Conservation (phyloP, 1,139 yeast genomes). For the Yamadazyma jaroonii region DNA sequence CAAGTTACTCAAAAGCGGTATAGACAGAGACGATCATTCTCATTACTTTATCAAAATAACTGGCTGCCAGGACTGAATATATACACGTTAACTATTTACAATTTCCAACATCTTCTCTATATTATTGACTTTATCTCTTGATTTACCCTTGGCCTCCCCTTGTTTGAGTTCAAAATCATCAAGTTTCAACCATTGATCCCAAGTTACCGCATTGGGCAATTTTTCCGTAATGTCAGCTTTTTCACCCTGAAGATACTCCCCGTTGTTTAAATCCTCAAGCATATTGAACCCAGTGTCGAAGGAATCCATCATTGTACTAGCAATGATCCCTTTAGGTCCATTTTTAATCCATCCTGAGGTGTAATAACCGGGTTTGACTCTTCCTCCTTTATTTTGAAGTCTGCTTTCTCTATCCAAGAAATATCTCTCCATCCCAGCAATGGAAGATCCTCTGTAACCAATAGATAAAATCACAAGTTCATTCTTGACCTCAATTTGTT, state of each 20-base stretch:
- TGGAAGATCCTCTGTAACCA: conserved; percentile 74
- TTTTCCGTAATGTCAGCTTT: conserved; percentile 16
- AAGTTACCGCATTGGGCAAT: conserved; percentile 37
- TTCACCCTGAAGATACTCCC: conserved; percentile 23
- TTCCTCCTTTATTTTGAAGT: conserved; percentile 61
- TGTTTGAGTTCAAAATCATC: conserved; percentile 49
- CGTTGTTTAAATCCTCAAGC: conserved; percentile 47
- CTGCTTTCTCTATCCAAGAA: conserved; percentile 54
- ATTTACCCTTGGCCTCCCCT: conserved; percentile 50
- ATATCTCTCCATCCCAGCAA: conserved; percentile 54
- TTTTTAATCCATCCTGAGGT: conserved; percentile 91
- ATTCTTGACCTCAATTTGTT: conserved; percentile 32
- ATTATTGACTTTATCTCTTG: conserved; percentile 55
- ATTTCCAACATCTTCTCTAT: conserved; percentile 49
- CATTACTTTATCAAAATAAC: conserved; percentile 33
- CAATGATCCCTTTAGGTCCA: conserved; percentile 90
- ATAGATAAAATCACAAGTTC: conserved; percentile 81
- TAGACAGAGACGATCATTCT: conserved; percentile 28
- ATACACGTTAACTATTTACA: conserved; percentile 11
- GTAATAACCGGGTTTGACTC: conserved; percentile 57
- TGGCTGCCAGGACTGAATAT: conserved; percentile 22
- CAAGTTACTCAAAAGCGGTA: too few species aligned
- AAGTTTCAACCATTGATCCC: conserved; percentile 74
- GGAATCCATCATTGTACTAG: conserved; percentile 85
- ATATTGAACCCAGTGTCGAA: conserved; percentile 72